A percentile compares a stretch with the other conserved stretches of the same genome.
Conservation (phyloP, 2,329 filamentous ascomycete species). For the Aureobasidium sp. region DNA sequence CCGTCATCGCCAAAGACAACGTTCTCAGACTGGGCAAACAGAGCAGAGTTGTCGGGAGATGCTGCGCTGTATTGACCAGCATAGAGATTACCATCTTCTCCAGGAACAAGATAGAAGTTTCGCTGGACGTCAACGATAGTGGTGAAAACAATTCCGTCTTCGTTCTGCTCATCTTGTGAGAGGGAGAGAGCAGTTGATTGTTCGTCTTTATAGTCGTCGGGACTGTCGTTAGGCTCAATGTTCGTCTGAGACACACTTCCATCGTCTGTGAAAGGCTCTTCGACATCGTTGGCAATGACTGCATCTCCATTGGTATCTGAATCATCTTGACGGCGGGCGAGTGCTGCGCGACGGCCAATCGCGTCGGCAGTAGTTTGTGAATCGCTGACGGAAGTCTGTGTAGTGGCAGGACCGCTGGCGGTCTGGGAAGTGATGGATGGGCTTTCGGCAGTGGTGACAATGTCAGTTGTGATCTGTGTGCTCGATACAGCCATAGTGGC, state of each 20-base stretch:
- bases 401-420: too few relatives aligned
- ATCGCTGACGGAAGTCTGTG: too few relatives aligned
- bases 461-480: too few relatives aligned
- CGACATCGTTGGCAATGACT: background rate
- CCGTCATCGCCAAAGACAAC: constrained; percentile 1
- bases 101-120: background rate
- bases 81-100: constrained; percentile 3
- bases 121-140: background rate
- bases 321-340: background rate
- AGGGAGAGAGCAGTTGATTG: background rate
- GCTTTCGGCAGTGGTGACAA: too few relatives aligned
- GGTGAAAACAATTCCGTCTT: background rate
- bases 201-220: too few relatives aligned
- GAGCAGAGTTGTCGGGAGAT: background rate
- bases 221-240: background rate
- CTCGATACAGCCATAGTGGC: too few relatives aligned
- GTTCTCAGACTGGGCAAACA: background rate
- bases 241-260: background rate
- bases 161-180: background rate
- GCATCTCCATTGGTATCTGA: background rate
- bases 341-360: background rate
- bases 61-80: background rate
- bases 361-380: too few relatives aligned
- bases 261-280: background rate
- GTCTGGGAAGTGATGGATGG: too few relatives aligned